Base-by-base conservation (phyloP, 2,329 filamentous ascomycete species). In the Fusarium liriodendri region DNA sequence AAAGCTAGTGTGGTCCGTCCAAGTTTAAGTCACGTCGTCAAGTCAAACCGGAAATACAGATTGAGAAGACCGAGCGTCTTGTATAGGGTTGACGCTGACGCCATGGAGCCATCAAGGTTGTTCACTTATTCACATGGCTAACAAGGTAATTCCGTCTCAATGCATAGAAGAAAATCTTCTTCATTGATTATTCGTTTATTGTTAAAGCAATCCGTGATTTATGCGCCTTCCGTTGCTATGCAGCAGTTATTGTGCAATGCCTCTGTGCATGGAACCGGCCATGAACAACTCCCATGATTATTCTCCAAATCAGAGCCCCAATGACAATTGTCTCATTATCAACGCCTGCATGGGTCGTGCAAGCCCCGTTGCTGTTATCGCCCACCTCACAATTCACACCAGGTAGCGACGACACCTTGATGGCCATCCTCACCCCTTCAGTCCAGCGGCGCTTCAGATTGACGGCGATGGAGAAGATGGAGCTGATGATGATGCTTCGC, bases 391-490 rank as follows among this genome's bases (percentile, higher is more conserved):
- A 37, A 42, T 71, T 47, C 5, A 35, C 60, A 38, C 55, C 35
- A 2, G 25, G 22, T 33, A 10, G 10, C 50, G 33, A 18, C 38
- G 20, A 29, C 45, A 63, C 76, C 76, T 69, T 76, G 76, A 78
- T 77, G 71, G 66, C 20, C 27, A 29, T 29, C 27, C 27, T 29
- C 27, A 29, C 6, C 27, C 27, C 7, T 29, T 29, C 27, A 8
- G 27, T 8, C 27, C 27, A 29, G 27, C 27, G 20, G 9, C 27
- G 50, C 37, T 67, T 63, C 52, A 52, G 18, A 42, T 32, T 20
- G 69, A 76, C 9, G 72, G 40, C 6, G 69, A 61, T 11, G 74
- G 60, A 3, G 73, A 72, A 9, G 74, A 66, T 4, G 69, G 69
- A 0, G 62, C 63, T 18, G 73, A 57, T 5, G 62, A 65, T 11